Percentiles rank a stretch among this genome's conserved stretches.
Evolutionary conservation across 805 yeast species (phyloP).

Genomic region (Candida methanosorbosa): DNA sequence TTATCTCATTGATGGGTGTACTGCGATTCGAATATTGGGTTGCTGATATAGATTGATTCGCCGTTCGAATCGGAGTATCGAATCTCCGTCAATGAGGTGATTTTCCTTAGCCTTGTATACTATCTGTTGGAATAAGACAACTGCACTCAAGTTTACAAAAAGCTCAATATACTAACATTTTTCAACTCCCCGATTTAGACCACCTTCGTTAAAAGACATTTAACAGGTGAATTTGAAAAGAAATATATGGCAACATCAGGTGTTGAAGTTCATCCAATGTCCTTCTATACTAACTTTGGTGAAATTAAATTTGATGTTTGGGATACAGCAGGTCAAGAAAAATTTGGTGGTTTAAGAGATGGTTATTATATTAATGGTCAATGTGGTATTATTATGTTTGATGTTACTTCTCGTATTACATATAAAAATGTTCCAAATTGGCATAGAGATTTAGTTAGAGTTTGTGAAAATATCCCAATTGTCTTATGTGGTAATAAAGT

Average conservation of each 20-base stretch:
- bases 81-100: background rate
- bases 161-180: too few species aligned
- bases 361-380: slow-evolving; percentile 99
- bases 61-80: too few species aligned
- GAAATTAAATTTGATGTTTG: slow-evolving; percentile 98
- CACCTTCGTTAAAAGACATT: slow-evolving; percentile 98
- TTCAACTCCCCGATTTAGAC: too few species aligned
- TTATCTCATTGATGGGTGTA: too few species aligned
- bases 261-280: slow-evolving; percentile 98
- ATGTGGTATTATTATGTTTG: slow-evolving; percentile 99
- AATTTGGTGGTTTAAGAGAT: slow-evolving; percentile 99
- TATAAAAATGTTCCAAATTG: slow-evolving; percentile 99
- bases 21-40: too few species aligned
- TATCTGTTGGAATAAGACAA: background rate
- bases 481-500: slow-evolving; percentile 99
- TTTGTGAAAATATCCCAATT: slow-evolving; percentile 98
- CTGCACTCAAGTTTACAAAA: background rate
- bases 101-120: background rate
- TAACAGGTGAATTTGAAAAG: slow-evolving; percentile 98
- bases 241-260: slow-evolving; percentile 98
- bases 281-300: slow-evolving; percentile 97
- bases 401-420: slow-evolving; percentile 98
- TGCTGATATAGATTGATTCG: too few species aligned
- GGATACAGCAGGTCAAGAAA: slow-evolving; percentile 99
- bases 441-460: slow-evolving; percentile 99